Conservation (phyloP, 192 early-diverging fungal genomes). For the Irineochytrium annulatum region DNA sequence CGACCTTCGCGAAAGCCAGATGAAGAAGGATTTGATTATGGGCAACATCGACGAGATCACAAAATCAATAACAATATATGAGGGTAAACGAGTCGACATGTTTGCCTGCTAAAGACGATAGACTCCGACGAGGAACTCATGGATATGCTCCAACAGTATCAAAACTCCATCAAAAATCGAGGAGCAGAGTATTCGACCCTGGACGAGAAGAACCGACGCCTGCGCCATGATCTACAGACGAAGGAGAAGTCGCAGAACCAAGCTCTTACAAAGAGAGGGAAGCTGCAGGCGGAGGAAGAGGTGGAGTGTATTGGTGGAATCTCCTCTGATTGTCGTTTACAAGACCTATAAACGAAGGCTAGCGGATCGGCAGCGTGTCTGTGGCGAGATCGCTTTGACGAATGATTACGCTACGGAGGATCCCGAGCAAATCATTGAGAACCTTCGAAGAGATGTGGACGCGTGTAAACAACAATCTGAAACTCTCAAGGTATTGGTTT, state of each 20-base stretch:
- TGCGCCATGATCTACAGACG: no score
- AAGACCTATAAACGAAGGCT: no score
- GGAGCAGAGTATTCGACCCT: no score
- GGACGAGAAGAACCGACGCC: no score
- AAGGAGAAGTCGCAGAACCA: no score
- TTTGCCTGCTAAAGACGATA: background rate
- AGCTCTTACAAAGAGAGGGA: no score
- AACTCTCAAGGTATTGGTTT: constrained; percentile 34
- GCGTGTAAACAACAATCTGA: constrained; percentile 12
- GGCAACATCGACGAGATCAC: constrained; percentile 25
- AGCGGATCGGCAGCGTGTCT: no score
- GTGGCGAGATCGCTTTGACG: background rate
- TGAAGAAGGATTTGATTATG: constrained; percentile 16
- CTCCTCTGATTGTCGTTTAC: no score
- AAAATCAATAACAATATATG: constrained; percentile 26
- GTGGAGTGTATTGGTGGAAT: no score
- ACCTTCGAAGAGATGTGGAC: constrained; percentile 8
- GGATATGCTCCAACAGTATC: constrained; percentile 45
- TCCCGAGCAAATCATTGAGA: background rate
- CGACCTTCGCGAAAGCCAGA: constrained; percentile 13
- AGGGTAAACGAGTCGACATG: constrained; percentile 18
- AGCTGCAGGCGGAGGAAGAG: no score
- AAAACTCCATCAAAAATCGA: constrained; percentile 17
- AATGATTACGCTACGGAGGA: background rate
- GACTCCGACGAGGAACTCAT: constrained; percentile 64